Evolutionary conservation across 2,329 filamentous ascomycete species (phyloP).

Genomic region (Stemphylium lycopersici): DNA sequence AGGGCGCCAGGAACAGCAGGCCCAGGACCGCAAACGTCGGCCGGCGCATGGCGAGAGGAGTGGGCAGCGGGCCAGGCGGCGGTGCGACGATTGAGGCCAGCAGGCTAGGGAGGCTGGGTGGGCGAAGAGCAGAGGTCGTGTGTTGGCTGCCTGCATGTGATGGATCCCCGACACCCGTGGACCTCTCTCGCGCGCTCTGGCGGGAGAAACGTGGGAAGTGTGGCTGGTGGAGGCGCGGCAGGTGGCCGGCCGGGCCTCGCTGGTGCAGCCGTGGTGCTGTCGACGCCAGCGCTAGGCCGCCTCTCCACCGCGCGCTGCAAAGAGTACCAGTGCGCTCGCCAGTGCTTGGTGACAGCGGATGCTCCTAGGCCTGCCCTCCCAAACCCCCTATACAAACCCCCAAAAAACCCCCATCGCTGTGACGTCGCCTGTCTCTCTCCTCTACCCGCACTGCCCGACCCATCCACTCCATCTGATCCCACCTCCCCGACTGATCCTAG

Average conservation of each 20-base stretch:
- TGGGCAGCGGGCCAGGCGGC: not conserved
- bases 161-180: not conserved
- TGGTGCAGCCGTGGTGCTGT: not conserved
- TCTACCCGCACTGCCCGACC: not conserved
- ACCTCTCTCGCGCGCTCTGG: not conserved
- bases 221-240: constrained; percentile 10
- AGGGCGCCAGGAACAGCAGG: constrained; percentile 41
- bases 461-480: constrained; percentile 9
- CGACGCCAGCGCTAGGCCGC: constrained; percentile 4
- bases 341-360: constrained; percentile 10
- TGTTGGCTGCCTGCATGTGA: too few relatives aligned
- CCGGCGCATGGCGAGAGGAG: constrained; percentile 36
- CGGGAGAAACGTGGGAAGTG: constrained; percentile 13
- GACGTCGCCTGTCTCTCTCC: constrained; percentile 5
- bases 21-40: constrained; percentile 31
- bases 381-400: constrained; percentile 6
- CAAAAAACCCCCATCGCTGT: not conserved
- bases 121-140: not conserved
- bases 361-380: constrained; percentile 4
- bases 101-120: not conserved
- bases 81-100: not conserved
- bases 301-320: constrained; percentile 16
- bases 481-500: constrained; percentile 18
- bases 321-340: constrained; percentile 18
- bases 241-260: too few relatives aligned